Evolutionary conservation across 1,139 yeast species (phyloP).

Genomic region (Protomyces inundatus): DNA sequence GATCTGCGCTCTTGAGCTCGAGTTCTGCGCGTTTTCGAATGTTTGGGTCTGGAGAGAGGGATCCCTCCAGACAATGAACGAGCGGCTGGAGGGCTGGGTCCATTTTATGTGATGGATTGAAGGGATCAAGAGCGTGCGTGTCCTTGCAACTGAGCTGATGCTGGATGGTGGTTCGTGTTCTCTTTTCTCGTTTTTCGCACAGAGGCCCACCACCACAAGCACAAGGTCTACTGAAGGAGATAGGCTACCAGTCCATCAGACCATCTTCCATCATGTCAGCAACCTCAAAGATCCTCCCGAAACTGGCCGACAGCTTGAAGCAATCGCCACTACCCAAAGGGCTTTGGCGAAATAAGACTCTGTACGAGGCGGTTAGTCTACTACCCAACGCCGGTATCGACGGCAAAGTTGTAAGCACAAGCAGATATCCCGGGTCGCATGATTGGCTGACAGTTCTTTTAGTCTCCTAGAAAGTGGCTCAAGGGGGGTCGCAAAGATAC

Average conservation of each 20-base stretch:
- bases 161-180: background rate
- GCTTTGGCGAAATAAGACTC: background rate
- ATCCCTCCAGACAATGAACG: slow-evolving; percentile 66
- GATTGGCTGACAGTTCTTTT: background rate
- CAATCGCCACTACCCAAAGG: background rate
- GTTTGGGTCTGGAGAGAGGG: slow-evolving; percentile 63
- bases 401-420: background rate
- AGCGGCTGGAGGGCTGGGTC: slow-evolving; percentile 19
- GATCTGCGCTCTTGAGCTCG: slow-evolving; percentile 18
- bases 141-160: background rate
- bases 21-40: slow-evolving; percentile 44
- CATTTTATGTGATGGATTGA: background rate
- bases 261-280: too few species aligned
- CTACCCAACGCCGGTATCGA: background rate
- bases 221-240: background rate
- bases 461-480: background rate
- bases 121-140: background rate
- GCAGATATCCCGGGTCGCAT: background rate
- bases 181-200: background rate
- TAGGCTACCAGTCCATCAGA: too few species aligned
- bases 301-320: background rate
- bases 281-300: too few species aligned
- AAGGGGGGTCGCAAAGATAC: background rate
- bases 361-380: background rate
- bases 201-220: background rate